A percentile compares a stretch with the other conserved stretches of the same genome.
phyloP scores from a whole-genome alignment of 176 grass and related monocot species.

The Avena eriantha region DNA sequence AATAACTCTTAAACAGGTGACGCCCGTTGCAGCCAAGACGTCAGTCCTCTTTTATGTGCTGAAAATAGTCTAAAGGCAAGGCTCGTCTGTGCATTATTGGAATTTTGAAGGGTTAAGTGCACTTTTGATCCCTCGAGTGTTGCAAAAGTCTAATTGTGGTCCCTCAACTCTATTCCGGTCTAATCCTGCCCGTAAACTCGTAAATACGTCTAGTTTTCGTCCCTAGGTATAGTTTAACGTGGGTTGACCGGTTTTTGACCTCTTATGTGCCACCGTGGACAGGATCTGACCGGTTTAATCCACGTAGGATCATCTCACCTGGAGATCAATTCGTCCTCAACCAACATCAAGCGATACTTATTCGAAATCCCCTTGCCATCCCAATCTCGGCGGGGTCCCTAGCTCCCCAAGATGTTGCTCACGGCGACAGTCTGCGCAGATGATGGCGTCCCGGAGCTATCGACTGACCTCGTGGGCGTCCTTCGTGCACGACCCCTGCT shows the following conservation, averaged over 20 bases:
- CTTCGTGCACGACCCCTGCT: too few relatives aligned
- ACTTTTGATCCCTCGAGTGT: neutral
- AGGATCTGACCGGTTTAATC: neutral
- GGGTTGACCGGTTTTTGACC: neutral
- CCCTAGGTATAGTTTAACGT: neutral
- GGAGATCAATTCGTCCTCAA: neutral
- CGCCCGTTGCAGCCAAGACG: too few relatives aligned
- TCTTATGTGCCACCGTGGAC: neutral
- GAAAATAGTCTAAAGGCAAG: too few relatives aligned
- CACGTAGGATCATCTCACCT: too few relatives aligned
- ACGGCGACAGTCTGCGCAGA: neutral
- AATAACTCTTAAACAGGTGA: too few relatives aligned
- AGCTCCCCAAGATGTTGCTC: neutral
- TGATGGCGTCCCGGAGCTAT: neutral
- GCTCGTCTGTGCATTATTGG: too few relatives aligned
- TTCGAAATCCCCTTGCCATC: neutral
- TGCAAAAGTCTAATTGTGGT: neutral
- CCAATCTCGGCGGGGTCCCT: neutral
- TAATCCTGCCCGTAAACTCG: neutral
- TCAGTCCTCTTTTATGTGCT: too few relatives aligned
- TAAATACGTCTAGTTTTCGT: neutral
- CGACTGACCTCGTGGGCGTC: too few relatives aligned
- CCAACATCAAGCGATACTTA: too few relatives aligned
- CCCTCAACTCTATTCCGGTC: neutral
- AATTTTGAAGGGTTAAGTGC: neutral